Base-by-base conservation (phyloP, 2,329 filamentous ascomycete species). In the Talaromyces sp. region DNA sequence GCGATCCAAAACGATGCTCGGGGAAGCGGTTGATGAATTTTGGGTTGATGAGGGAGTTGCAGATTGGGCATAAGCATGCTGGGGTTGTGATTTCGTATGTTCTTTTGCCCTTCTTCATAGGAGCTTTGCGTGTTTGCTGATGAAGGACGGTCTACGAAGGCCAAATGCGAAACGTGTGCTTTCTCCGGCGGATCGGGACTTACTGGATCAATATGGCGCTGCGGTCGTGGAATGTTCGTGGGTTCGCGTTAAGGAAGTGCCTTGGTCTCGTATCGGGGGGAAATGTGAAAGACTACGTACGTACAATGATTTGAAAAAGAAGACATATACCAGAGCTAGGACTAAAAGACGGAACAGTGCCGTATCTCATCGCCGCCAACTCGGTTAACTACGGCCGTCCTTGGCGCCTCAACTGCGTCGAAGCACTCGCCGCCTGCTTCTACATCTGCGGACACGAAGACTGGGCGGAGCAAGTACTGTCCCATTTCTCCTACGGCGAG, bases 201-300 rank as follows among this genome's bases (percentile, higher is more conserved):
- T 96, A 16, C 84, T 98, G 70, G 92, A 96, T 70, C 88, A 92
- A 75, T 90, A 91, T 73, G 95, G 95, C 66, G 93, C 93, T 21
- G 95, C 95, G 2, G 95, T 99, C 2, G 95, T 99, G 18, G 95
- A 99, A 79, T 96, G 93, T 73, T 96, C 91, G 25, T 99, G 95
- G 95, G 96, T 96, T 3, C 84, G 95, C 64, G 91, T 96, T 7
- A 84, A 90, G 55, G 95, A 99, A 76, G 88, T 99, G 5, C 93
- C 93, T 59, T 99, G 93, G 86, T 83, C 82, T 63, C 90, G 90
- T 68, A 96, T 99, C 64, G 95, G 95, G 31, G 95, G 95, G 25
- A 95, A 93, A 76, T 96, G 93, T 76, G 92, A 96, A 80, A 83
- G 95, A 60, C 77, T 97, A 66, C 80, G 80, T 82, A 76, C 60